Percentiles rank a stretch among this genome's conserved stretches.
Conservation (phyloP, 805 yeast species). For the Barnettozyma sp. region DNA sequence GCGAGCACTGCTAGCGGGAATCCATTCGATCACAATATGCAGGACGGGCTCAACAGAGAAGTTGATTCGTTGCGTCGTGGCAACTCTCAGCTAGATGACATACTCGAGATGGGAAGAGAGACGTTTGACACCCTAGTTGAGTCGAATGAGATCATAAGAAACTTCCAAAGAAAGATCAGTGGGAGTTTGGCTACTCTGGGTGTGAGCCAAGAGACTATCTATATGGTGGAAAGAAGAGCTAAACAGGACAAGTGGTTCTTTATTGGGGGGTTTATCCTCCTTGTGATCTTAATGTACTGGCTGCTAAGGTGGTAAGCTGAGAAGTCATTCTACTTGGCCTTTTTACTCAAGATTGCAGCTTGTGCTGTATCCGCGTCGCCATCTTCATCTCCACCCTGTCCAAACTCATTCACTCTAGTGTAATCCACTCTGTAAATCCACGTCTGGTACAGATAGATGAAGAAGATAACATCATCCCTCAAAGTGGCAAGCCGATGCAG, state of each 20-base stretch:
- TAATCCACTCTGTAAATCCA: constrained; percentile 36
- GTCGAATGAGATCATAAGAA: constrained; percentile 66
- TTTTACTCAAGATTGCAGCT: background rate
- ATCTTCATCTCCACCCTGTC: constrained; percentile 28
- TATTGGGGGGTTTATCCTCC: constrained; percentile 45
- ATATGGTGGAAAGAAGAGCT: constrained; percentile 72
- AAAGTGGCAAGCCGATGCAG: constrained; percentile 35
- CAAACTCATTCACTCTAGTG: constrained; percentile 33
- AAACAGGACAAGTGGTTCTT: constrained; percentile 82
- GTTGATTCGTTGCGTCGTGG: constrained; percentile 57
- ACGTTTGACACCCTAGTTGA: constrained; percentile 82
- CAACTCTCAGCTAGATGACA: constrained; percentile 78
- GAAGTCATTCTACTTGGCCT: background rate
- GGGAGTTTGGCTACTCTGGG: constrained; percentile 75
- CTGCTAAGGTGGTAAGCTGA: constrained; percentile 1
- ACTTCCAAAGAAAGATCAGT: constrained; percentile 57
- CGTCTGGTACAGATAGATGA: constrained; percentile 34
- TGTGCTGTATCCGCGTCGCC: constrained; percentile 11
- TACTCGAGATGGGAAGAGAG: constrained; percentile 80
- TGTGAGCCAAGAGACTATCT: constrained; percentile 77
- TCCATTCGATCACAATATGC: constrained; percentile 28
- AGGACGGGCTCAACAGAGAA: constrained; percentile 62
- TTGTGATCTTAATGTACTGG: background rate
- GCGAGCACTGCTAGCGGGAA: constrained; percentile 17
- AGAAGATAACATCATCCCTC: constrained; percentile 35